phyloP scores from a whole-genome alignment of 371 early-diverging fungal species.

The Actinomortierella wolfii region DNA sequence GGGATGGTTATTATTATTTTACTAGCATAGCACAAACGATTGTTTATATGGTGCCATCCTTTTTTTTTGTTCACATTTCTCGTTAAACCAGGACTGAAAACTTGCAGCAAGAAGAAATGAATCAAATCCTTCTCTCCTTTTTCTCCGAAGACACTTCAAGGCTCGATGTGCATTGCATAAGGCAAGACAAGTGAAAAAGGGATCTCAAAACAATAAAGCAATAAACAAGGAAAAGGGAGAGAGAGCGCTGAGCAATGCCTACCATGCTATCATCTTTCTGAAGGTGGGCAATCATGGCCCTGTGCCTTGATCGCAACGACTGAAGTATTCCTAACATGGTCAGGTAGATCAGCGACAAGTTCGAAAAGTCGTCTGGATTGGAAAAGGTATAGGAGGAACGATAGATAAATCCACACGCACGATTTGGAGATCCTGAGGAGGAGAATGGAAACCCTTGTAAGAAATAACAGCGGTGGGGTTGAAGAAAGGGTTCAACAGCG shows the following conservation, averaged over 20 bases:
- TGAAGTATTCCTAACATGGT: no score
- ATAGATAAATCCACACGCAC: background rate
- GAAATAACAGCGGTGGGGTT: background rate
- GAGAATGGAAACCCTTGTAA: background rate
- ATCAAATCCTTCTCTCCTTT: no score
- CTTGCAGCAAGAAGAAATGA: no score
- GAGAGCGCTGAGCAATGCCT: background rate
- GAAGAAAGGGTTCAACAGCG: background rate
- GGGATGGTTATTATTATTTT: background rate
- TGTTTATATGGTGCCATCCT: no score
- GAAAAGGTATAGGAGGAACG: background rate
- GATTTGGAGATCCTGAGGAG: background rate
- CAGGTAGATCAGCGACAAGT: background rate
- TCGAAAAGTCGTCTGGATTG: background rate
- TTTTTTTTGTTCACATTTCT: no score
- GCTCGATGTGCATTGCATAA: background rate
- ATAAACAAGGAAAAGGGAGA: background rate
- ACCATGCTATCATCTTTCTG: conserved; percentile 46
- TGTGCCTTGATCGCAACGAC: no score
- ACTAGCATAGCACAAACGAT: background rate
- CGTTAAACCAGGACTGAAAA: no score
- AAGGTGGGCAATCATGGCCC: conserved; percentile 19
- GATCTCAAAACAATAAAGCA: background rate
- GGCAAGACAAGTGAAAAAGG: background rate
- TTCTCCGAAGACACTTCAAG: no score